Percentiles rank a stretch among this genome's conserved stretches.
Evolutionary conservation across 2,329 filamentous ascomycete species (phyloP).

Genomic region (Microsporum ferrugineum): DNA sequence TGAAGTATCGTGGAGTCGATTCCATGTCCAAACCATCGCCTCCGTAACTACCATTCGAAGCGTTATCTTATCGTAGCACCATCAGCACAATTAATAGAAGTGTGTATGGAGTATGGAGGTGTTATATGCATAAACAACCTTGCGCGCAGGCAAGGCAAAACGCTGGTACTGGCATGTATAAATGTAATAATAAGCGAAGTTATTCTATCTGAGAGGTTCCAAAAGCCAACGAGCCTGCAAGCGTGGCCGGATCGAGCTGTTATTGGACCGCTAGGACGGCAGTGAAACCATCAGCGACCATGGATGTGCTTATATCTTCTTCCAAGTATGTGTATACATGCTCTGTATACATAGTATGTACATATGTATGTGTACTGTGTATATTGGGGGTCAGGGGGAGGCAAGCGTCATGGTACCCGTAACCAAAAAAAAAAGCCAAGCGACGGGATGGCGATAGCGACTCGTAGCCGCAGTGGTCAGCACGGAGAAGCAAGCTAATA

Average conservation of each 20-base stretch:
- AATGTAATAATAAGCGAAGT: not conserved
- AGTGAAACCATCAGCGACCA: not conserved
- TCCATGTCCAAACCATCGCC: no score
- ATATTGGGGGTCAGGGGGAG: not conserved
- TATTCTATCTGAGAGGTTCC: not conserved
- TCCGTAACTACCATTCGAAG: no score
- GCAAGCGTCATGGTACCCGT: not conserved
- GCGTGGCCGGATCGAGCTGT: not conserved
- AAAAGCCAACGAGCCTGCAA: not conserved
- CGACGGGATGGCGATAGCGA: no score
- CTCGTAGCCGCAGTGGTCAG: not conserved
- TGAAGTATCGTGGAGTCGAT: no score
- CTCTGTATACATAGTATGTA: no score
- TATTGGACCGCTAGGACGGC: not conserved
- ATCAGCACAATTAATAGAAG: no score
- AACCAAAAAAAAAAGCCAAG: not conserved
- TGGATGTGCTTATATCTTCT: not conserved
- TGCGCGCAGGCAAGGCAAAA: not conserved
- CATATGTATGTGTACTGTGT: not conserved
- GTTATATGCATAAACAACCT: no score
- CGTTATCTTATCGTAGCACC: no score
- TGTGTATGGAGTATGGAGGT: no score
- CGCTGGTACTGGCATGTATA: not conserved
- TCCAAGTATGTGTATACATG: not conserved
- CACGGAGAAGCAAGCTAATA: no score